phyloP scores from a whole-genome alignment of 805 yeast genomes.

The Maudiozyma bulderi region DNA sequence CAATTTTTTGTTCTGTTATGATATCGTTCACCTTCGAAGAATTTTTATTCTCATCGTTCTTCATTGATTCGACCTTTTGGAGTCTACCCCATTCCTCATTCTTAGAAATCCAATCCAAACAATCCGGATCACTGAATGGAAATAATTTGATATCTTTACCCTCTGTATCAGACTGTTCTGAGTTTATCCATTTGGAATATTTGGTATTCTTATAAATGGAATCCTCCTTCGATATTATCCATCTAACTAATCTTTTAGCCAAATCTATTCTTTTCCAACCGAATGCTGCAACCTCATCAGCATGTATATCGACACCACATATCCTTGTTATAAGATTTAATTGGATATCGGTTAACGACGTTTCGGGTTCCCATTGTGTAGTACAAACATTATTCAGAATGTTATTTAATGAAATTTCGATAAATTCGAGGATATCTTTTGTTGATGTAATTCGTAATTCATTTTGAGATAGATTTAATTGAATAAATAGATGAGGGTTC shows the following conservation, averaged over 20 bases:
- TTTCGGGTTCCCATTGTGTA: background rate
- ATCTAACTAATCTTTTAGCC: slow-evolving; percentile 19
- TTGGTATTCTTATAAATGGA: background rate
- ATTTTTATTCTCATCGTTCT: too few relatives aligned
- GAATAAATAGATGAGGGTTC: slow-evolving; percentile 9
- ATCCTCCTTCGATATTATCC: slow-evolving; percentile 12
- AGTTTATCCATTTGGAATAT: background rate
- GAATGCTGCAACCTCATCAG: slow-evolving; percentile 18
- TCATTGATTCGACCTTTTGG: slow-evolving; percentile 6
- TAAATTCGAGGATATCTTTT: slow-evolving; percentile 18
- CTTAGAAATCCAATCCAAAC: slow-evolving; percentile 22
- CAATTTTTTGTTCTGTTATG: slow-evolving; percentile 9
- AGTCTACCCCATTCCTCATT: slow-evolving; percentile 19
- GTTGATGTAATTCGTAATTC: slow-evolving; percentile 9
- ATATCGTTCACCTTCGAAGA: too few relatives aligned
- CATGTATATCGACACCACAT: slow-evolving; percentile 6
- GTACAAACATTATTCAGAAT: slow-evolving; percentile 19
- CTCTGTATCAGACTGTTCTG: background rate
- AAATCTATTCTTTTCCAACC: slow-evolving; percentile 20
- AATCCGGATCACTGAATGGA: slow-evolving; percentile 21
- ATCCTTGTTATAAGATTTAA: slow-evolving; percentile 4
- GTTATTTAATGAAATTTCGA: slow-evolving; percentile 23
- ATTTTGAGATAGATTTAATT: slow-evolving; percentile 5
- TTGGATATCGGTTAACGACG: background rate
- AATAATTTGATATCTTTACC: slow-evolving; percentile 8